Evolutionary conservation across 495 filamentous ascomycete species (phyloP), one percentile per base, ranked within the genome.

Genomic region (Wilcoxina mikolae): DNA sequence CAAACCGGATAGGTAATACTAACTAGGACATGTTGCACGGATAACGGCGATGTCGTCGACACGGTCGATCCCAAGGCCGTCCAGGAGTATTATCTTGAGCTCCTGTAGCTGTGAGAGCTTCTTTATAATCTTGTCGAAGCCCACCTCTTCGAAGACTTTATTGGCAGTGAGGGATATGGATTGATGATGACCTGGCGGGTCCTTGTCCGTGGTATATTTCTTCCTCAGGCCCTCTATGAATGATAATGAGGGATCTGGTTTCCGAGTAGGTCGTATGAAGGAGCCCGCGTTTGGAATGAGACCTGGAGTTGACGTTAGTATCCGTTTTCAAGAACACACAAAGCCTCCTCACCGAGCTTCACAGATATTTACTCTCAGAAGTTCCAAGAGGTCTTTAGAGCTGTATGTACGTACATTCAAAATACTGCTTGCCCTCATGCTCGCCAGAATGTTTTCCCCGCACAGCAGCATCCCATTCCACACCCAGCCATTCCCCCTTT

Each of bases 61-160:
- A 12, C 71, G 69, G 9, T 67, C 70, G 41, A 95, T 77, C 28
- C 72, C 69, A 55, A 84, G 62, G 1, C 82, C 81, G 70, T 96
- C 88, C 3, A 98, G 73, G 15, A 95, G 70, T 38, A 95, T 82
- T 56, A 87, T 79, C 53, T 74, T 78, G 55, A 96, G 73, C 61
- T 89, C 83, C 44, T 80, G 69, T 22, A 96, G 72, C 65, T 84
- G 75, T 1, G 85, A 81, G 51, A 87, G 79, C 68, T 89, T 77
- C 56, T 76, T 76, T 24, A 83, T 74, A 58, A 94, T 88, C 72
- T 95, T 95, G 51, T 93, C 89, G 65, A 96, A 96, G 41, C 91
- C 91, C 22, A 98, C 78, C 71, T 96, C 93, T 69, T 98, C 85
- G 20, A 84, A 88, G 23, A 91, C 76, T 67, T 98, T 98, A 18